Evolutionary conservation across 306 rosid species (phyloP), one percentile per base, ranked within the genome.

Genomic region (Cicer yamashitae): DNA sequence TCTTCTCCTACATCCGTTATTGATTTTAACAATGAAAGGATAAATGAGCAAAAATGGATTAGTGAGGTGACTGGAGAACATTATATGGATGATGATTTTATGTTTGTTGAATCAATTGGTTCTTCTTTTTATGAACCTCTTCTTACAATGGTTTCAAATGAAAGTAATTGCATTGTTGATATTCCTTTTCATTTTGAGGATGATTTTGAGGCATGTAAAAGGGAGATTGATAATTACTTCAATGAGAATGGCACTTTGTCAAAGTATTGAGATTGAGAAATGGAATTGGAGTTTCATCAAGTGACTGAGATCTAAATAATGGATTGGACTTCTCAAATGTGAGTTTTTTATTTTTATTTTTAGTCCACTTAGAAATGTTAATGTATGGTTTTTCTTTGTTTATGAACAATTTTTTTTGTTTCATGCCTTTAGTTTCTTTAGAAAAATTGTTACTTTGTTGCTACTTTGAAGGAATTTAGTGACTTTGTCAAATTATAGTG

Each of bases 201-300:
- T 3, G 89, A 91, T 85, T 82, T 93, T 74, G 83, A 81, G 8
- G 87, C 93, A 1, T 91, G 87, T 84, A 88, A 84, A 71, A 91
- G 97, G 97, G 89, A 90, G 45, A 86, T 90, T 2, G 96, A 94
- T 59, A 53, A 69, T 76, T 90, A 82, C 78, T 91, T 91, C 38
- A 50, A 18, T 10, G 51, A 67, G 30, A 50, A 18, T 10, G 51
- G 54, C 0, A 5, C 48, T 64, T 63, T 13, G 14, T 45, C 39
- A 2, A 6, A 48, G 7, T 45, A n/a, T 34, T 40, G 64, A 65
- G 65, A n/a, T 34, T 20, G 64, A 65, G 65, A 50, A 8, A n/a
- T 6, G 44, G 10, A 34, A 2, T 41, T 58, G 64, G 11, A 22
- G 13, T 22, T 22, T 22, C 20, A 18, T 18, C 20, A 18, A 18